Evolutionary conservation across 208 protist genomes (phyloP), one percentile per base, ranked within the genome.

Genomic region (Trypanosomatidae sp.): DNA sequence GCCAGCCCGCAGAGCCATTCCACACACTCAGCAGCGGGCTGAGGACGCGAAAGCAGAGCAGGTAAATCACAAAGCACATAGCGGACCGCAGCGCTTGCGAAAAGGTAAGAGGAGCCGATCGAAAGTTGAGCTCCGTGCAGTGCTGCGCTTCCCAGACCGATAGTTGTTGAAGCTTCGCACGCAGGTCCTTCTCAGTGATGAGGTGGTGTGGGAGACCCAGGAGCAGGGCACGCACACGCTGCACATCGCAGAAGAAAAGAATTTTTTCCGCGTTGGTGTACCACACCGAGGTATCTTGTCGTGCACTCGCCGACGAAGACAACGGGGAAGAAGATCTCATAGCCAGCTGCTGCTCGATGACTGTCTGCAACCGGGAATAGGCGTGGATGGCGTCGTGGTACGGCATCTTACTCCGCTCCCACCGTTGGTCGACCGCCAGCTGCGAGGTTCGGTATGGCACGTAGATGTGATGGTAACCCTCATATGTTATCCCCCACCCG

Each of bases 41-140:
- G 41, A 83, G 36, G 17, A 82, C 39, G 10, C 69, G 76, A 52
- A 95, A 95, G 64, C 68, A 73, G 22, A 88, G 25, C 30, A 88
- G 22, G 73, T 92, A 95, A 19, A 87, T 8, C 12, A 67, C 49
- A 66, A 79, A 88, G 68, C 87, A 85, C 47, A 73, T 52, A 22
- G 81, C 44, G 44, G 78, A 91, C 10, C 58, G 74, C 33, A 85
- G 15, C 4, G 71, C 68, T 79, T 95, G 73, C 58, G 56, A 56
- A 43, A 77, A n/a, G 6, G 70, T 73, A 28, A 91, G 71, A n/a
- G 82, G 70, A 13, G 64, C 73, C 10, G 85, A 74, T 36, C 88
- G 84, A 68, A 91, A 93, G 66, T 89, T 84, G 47, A 95, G 77
- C 44, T 78, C 52, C 6, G 79, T 84, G 79, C 91, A 95, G 39